Percentiles rank a stretch among this genome's conserved stretches.
These are phyloP conservation scores for Artemisia annua DNA, from an alignment of 129 eudicot species.

Conservation along the genomic window DNA sequence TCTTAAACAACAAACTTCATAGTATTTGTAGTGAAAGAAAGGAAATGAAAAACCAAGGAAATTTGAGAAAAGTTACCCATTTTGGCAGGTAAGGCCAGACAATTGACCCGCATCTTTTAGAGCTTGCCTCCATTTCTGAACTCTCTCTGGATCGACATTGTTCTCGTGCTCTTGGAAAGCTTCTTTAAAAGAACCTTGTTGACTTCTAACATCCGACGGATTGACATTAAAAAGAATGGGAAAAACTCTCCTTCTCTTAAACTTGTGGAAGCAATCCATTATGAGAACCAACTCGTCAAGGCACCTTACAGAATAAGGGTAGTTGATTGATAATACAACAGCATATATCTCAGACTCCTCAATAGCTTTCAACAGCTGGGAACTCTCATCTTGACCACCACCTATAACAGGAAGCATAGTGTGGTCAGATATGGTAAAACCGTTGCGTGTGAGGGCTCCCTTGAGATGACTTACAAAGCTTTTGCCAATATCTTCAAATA, in stretches of 20 bases:
- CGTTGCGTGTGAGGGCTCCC: not conserved
- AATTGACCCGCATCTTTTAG: not conserved
- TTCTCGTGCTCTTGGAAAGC: not conserved
- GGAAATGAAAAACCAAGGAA: too few relatives aligned
- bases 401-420: not conserved
- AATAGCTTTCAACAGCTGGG: not conserved
- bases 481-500: not conserved
- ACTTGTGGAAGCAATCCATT: not conserved
- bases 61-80: not conserved
- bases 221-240: not conserved
- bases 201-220: not conserved
- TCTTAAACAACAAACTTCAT: too few relatives aligned
- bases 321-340: not conserved
- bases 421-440: not conserved
- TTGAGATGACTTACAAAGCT: conserved; percentile 1
- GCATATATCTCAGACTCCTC: not conserved
- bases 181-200: not conserved
- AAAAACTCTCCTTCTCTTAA: not conserved
- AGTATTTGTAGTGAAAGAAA: too few relatives aligned
- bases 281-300: conserved; percentile 2
- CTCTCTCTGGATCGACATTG: not conserved
- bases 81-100: not conserved
- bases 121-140: not conserved
- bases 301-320: not conserved
- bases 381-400: not conserved